phyloP scores from a whole-genome alignment of 257 asterid species.

The Leptodermis oblonga region DNA sequence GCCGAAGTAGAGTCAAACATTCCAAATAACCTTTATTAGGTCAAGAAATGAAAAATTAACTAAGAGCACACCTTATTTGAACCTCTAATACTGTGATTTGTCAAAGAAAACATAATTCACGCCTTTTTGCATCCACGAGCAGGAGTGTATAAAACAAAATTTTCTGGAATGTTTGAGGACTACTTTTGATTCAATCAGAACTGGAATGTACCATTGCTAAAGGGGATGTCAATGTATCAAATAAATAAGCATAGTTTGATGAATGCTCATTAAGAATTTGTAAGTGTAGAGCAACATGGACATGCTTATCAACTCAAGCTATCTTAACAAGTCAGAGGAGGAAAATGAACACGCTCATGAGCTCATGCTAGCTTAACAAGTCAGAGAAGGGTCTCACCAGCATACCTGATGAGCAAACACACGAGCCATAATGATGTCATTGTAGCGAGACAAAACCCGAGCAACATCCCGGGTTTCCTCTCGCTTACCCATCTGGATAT shows the following conservation, averaged over 20 bases:
- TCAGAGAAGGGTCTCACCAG: slow-evolving; percentile 35
- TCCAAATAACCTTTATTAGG: background rate
- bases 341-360: background rate
- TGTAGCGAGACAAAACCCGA: slow-evolving; percentile 90
- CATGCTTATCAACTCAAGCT: background rate
- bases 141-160: background rate
- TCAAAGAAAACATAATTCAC: background rate
- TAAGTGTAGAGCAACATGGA: background rate
- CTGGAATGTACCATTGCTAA: background rate
- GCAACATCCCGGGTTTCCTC: slow-evolving; percentile 99
- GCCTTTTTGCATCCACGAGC: background rate
- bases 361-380: background rate
- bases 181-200: background rate
- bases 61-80: background rate
- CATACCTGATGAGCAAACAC: slow-evolving; percentile 98
- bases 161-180: background rate
- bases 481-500: slow-evolving; percentile 98
- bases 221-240: background rate
- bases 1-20: slow-evolving; percentile 15
- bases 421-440: slow-evolving; percentile 97
- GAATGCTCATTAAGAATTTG: background rate
- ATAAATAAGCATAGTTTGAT: background rate
- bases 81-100: background rate
- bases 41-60: no score
- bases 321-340: background rate